These are phyloP conservation scores for Lagenaria siceraria DNA, from an alignment of 306 rosid species.

Conservation along the genomic window DNA sequence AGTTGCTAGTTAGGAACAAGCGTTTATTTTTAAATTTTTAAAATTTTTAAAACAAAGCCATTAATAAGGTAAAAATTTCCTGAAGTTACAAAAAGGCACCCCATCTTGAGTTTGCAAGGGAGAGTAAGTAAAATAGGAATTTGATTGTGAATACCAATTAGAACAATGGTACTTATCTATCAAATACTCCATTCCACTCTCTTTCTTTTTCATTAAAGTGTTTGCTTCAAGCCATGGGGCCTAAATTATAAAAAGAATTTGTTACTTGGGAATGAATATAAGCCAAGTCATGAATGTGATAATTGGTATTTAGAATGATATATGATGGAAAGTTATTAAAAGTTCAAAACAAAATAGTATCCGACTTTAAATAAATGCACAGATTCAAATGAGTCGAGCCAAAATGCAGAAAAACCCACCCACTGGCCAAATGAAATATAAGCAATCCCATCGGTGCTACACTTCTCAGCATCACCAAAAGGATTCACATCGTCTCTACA, in stretches of 20 bases:
- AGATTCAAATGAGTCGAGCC: background rate
- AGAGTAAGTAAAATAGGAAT: background rate
- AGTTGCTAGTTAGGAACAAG: background rate
- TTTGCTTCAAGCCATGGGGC: background rate
- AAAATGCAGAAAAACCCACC: constrained; percentile 42
- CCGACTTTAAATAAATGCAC: background rate
- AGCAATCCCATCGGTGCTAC: constrained; percentile 88
- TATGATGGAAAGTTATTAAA: background rate
- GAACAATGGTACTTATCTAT: background rate
- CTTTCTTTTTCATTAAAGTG: background rate
- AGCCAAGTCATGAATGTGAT: background rate
- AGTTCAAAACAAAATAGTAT: background rate
- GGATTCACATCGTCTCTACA: constrained; percentile 78
- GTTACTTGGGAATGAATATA: background rate
- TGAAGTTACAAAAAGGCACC: background rate
- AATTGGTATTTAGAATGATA: background rate
- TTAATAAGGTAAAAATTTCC: background rate
- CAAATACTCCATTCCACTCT: background rate
- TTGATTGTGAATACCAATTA: background rate
- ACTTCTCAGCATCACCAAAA: constrained; percentile 57
- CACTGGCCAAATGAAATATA: constrained; percentile 98
- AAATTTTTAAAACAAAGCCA: background rate
- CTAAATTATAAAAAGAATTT: background rate
- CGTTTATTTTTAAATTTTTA: background rate
- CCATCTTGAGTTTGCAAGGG: background rate